Base-by-base conservation (phyloP, 1,284 basidiomycete species). In the Sanghuangporus weigelae region DNA sequence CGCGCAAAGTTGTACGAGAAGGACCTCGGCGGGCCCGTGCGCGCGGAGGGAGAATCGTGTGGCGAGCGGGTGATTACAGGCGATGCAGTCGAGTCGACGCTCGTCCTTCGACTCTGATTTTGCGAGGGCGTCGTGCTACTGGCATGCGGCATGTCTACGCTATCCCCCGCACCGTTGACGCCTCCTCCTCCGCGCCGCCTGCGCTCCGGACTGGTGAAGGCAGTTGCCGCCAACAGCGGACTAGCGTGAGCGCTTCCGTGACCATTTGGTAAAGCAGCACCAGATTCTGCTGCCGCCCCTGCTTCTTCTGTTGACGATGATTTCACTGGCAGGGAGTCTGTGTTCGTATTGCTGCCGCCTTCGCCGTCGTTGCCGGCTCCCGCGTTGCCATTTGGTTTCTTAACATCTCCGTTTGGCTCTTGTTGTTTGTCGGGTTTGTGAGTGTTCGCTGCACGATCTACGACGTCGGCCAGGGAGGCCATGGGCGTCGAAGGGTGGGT, bases 11-110 rank as follows among this genome's bases (percentile, higher is more conserved):
- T 80, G 71, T 84, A 87, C 1, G 87, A 88, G 40, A 91, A 76
- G 0, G 89, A 89, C 44, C 89, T 80, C 8, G 89, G 89, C 49
- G 89, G 87, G 19, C 89, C 89, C 5, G 87, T 90, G 55, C 89
- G 79, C 56, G 77, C 76, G 4, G 86, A 83, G 11, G 89, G 89
- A 0, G 87, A 87, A 65, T 79, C 75, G 48, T 74, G 78, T 35
- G 63, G 63, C 65, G 62, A 59, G 38, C 62, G 58, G 56, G 55
- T 19, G 38, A 44, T 36, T 12, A 39, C 39, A n/a, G 49, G 46
- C 16, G 57, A 49, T 7, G 23, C 21, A 7, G 48, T 5, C 7
- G 48, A 51, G 35, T 60, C 58, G 48, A 26, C 7, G 48, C 58
- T 60, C 21, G 48, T 31, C 7, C 58, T 31, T 11, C 48, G 58